Evolutionary conservation across 2,329 filamentous ascomycete genomes (phyloP).

Genomic region (Eutypella sp.): DNA sequence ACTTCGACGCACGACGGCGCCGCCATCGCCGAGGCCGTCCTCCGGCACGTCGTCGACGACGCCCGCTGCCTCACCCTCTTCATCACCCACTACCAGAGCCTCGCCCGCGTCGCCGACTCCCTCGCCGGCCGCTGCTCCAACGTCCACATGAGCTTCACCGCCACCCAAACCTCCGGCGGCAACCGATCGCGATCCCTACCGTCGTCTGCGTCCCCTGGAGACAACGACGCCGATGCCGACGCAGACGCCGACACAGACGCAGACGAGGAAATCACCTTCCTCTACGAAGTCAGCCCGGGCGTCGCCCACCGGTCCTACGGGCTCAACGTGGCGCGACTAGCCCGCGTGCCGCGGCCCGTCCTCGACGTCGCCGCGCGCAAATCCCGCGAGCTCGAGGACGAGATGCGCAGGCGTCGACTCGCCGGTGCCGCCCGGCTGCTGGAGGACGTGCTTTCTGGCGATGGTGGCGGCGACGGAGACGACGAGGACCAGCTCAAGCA

Average conservation of each 20-base stretch:
- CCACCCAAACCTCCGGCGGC: constrained; percentile 13
- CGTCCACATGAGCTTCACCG: constrained; percentile 87
- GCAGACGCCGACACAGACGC: constrained; percentile 31
- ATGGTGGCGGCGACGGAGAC: constrained; percentile 8
- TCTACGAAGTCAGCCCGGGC: constrained; percentile 88
- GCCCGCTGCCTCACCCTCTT: constrained; percentile 79
- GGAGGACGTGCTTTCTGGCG: constrained; percentile 31
- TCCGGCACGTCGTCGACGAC: constrained; percentile 75
- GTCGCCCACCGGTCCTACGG: constrained; percentile 94
- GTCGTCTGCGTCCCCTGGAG: constrained; percentile 2
- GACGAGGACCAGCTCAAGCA: constrained; percentile 44
- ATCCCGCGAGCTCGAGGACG: constrained; percentile 73
- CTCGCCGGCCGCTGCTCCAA: constrained; percentile 68
- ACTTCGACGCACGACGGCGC: constrained; percentile 95
- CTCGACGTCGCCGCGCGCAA: constrained; percentile 76
- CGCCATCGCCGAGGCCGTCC: constrained; percentile 87
- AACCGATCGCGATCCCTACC: background rate
- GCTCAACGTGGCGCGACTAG: constrained; percentile 84
- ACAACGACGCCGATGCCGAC: constrained; percentile 15
- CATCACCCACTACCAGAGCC: constrained; percentile 94
- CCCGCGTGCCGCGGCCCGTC: constrained; percentile 71
- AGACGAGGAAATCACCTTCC: constrained; percentile 81
- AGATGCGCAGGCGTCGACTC: constrained; percentile 60
- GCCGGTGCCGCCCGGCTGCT: constrained; percentile 41
- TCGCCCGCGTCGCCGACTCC: constrained; percentile 64